These are phyloP conservation scores for Cystofilobasidium bisporidii DNA, from an alignment of 768 basidiomycete genomes.

Conservation along the genomic window DNA sequence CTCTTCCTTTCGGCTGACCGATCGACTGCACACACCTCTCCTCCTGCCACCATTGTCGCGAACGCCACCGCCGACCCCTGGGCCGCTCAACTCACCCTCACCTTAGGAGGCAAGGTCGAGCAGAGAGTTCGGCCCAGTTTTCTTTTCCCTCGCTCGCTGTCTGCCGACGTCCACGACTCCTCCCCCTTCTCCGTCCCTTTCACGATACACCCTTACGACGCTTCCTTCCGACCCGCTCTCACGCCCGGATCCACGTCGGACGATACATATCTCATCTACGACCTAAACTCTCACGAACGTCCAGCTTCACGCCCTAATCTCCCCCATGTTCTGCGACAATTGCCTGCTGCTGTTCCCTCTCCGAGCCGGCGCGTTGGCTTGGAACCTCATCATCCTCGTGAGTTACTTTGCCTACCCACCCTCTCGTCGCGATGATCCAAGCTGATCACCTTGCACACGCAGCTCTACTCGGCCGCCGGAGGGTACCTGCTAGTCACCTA, in stretches of 20 bases:
- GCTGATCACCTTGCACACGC: not conserved
- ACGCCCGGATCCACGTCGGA: not conserved
- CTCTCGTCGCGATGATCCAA: not conserved
- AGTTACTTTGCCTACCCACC: not conserved
- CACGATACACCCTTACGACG: not conserved
- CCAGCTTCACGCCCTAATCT: not conserved
- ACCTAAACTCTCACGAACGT: not conserved
- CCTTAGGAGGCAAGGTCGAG: too few relatives aligned
- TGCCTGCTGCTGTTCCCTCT: not conserved
- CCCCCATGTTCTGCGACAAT: not conserved
- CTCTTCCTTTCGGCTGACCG: too few relatives aligned
- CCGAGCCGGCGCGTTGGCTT: not conserved
- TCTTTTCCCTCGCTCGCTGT: too few relatives aligned
- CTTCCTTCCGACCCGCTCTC: not conserved
- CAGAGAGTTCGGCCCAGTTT: too few relatives aligned
- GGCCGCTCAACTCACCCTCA: too few relatives aligned
- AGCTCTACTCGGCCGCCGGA: not conserved
- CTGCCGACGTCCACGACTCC: not conserved
- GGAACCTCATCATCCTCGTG: conserved; percentile 1
- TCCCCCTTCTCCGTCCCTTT: not conserved
- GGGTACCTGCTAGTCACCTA: not conserved
- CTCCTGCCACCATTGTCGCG: too few relatives aligned
- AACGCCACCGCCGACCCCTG: too few relatives aligned
- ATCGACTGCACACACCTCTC: too few relatives aligned
- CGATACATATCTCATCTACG: too few relatives aligned